Base-by-base conservation (phyloP, 2,329 filamentous ascomycete species). In the Gaeumannomyces tritici region DNA sequence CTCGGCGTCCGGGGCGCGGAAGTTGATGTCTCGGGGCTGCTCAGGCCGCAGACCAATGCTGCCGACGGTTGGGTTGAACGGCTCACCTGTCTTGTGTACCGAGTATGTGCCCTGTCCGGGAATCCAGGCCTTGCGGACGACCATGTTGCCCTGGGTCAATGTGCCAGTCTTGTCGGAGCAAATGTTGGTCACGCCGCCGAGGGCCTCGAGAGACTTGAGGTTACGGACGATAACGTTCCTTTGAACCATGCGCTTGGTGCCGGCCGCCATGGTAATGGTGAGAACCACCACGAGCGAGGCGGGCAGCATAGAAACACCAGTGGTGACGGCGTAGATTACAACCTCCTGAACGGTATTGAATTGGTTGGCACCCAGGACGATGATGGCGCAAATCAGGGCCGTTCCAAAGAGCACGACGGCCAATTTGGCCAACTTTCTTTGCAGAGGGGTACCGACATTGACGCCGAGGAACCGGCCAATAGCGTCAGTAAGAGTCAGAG, bases 121-220 rank as follows among this genome's bases (percentile, higher is more conserved):
- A 83, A 51, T 87, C 81, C 84, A 86, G 21, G 81, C 83, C 62
- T 81, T 80, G 57, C 59, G 59, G 5, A 85, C 81, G 3, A 77
- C 82, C 83, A 87, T 87, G 67, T 83, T 83, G 66, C 87, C 87
- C 65, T 85, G 80, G 0, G 85, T 88, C 28, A 88, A 73, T 1
- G 85, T 88, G 6, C 85, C 85, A 0, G 85, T 87, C 70, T 88
- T 88, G 68, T 88, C 85, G 0, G 84, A 87, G 69, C 85, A 87
- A 60, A 88, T 79, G 11, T 69, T 61, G 2, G 60, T 61, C 51
- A 84, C 81, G 59, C 79, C 81, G 24, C 82, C 83, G 4, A 84
- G 73, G 2, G 81, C 81, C 69, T 84, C 82, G 8, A 83, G 71
- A 1, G 80, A 81, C 64, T 80, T 76, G 57, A 86, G 72, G 65